Percentiles rank a stretch among this genome's conserved stretches.
phyloP scores from a whole-genome alignment of 2,329 filamentous ascomycete genomes.

The Coniochaeta sp. region DNA sequence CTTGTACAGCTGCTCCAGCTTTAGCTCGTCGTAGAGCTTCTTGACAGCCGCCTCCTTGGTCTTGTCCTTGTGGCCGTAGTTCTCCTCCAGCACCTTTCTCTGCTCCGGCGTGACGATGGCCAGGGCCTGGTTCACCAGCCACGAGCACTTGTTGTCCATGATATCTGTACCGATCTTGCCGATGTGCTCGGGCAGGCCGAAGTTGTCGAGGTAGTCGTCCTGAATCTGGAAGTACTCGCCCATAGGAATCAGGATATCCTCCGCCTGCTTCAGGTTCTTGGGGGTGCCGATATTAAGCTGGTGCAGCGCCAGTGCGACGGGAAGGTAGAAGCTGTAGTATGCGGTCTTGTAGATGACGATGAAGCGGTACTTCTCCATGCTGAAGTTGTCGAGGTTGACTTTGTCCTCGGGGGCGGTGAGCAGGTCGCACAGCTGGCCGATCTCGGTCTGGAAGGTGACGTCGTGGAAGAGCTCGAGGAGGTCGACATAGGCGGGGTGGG shows the following conservation, averaged over 20 bases:
- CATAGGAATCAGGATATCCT: conserved; percentile 91
- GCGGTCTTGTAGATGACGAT: conserved; percentile 99
- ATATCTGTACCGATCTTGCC: conserved; percentile 99
- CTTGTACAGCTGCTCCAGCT: conserved; percentile 75
- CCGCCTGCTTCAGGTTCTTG: conserved; percentile 80
- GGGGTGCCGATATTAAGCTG: conserved; percentile 78
- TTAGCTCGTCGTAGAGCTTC: conserved; percentile 77
- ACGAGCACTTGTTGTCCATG: conserved; percentile 99
- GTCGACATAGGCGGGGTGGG: conserved; percentile 81
- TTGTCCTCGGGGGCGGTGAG: conserved; percentile 92
- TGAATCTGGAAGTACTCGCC: conserved; percentile 99
- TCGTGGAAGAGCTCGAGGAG: conserved; percentile 96
- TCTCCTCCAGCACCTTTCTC: conserved; percentile 77
- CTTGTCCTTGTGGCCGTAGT: conserved; percentile 90
- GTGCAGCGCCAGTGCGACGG: conserved; percentile 83
- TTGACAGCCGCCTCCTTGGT: conserved; percentile 80
- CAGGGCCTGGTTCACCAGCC: conserved; percentile 93
- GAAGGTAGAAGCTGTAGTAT: conserved; percentile 98
- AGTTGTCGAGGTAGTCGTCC: conserved; percentile 98
- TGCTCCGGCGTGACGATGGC: conserved; percentile 75
- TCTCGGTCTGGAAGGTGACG: conserved; percentile 84
- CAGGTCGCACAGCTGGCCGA: conserved; percentile 90
- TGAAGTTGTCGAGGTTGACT: conserved; percentile 92
- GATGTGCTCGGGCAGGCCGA: conserved; percentile 83
- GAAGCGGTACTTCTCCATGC: conserved; percentile 89